Percentiles rank a stretch among this genome's conserved stretches.
phyloP scores from a whole-genome alignment of 306 rosid species.

The Casuarina equisetifolia region DNA sequence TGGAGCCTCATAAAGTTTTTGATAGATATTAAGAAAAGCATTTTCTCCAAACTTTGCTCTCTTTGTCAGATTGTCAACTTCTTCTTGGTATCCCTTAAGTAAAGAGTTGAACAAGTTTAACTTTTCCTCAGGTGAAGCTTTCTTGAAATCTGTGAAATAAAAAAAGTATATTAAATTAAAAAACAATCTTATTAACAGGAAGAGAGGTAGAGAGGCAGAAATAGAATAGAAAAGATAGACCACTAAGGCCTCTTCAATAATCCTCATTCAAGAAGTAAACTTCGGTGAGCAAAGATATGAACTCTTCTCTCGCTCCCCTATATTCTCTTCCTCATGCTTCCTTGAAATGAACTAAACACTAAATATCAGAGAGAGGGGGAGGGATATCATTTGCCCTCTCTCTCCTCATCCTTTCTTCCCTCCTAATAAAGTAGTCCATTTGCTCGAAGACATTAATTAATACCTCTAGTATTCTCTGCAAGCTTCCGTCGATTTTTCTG shows the following conservation, averaged over 20 bases:
- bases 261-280: neutral
- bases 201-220: neutral
- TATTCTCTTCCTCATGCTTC: neutral
- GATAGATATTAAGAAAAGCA: constrained; percentile 95
- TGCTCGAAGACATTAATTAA: neutral
- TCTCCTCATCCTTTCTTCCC: neutral
- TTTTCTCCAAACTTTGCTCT: constrained; percentile 96
- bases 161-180: neutral
- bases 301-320: neutral
- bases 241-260: neutral
- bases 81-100: constrained; percentile 92
- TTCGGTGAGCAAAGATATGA: neutral
- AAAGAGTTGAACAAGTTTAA: constrained; percentile 64
- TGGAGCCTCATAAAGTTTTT: constrained; percentile 94
- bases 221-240: neutral
- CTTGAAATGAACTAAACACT: neutral
- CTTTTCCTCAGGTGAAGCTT: constrained; percentile 82
- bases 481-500: constrained; percentile 97
- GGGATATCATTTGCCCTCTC: neutral
- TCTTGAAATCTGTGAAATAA: constrained; percentile 65
- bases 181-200: neutral
- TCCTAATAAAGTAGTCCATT: constrained; percentile 15
- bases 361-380: neutral
- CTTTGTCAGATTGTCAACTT: constrained; percentile 94
- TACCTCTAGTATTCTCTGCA: constrained; percentile 94